A percentile compares a stretch with the other conserved stretches of the same genome.
phyloP scores from a whole-genome alignment of 2,329 filamentous ascomycete species.

The Botrytis sinoallii region DNA sequence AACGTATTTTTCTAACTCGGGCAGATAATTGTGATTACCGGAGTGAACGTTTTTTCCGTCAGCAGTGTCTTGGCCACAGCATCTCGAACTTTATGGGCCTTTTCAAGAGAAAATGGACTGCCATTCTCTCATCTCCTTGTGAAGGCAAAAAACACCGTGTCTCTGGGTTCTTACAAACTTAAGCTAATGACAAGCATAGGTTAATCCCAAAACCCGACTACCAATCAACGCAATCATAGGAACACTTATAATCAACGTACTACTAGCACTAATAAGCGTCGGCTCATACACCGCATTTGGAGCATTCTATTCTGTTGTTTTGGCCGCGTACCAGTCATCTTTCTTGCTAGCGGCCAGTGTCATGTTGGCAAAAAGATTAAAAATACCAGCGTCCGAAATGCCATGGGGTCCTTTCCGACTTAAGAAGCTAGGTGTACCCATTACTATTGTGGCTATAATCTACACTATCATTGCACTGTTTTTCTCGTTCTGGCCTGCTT shows the following conservation, averaged over 20 bases:
- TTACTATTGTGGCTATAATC: conserved; percentile 16
- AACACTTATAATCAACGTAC: conserved; percentile 15
- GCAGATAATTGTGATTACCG: conserved; percentile 1
- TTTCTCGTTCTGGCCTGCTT: conserved; percentile 21
- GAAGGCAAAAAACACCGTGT: not conserved
- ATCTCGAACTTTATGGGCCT: conserved; percentile 19
- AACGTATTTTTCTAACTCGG: not conserved
- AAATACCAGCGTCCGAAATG: conserved; percentile 12
- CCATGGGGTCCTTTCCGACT: conserved; percentile 20
- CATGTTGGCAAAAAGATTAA: conserved; percentile 20
- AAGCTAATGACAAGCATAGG: not conserved
- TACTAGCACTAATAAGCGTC: conserved; percentile 15
- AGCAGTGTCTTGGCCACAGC: conserved; percentile 7
- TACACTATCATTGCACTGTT: conserved; percentile 15
- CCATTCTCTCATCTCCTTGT: conserved; percentile 6
- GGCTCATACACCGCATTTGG: conserved; percentile 13
- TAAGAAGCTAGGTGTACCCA: conserved; percentile 4
- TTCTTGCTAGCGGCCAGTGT: conserved; percentile 18
- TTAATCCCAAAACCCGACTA: conserved; percentile 11
- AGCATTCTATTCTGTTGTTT: conserved; percentile 15
- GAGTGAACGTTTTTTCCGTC: conserved; percentile 10
- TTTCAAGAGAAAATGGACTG: conserved; percentile 16
- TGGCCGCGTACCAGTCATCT: conserved; percentile 19
- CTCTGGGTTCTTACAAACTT: too few relatives aligned
- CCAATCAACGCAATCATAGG: conserved; percentile 13